Base-by-base conservation (phyloP, 2,329 filamentous ascomycete genomes). In the Aspergillus sp. region DNA sequence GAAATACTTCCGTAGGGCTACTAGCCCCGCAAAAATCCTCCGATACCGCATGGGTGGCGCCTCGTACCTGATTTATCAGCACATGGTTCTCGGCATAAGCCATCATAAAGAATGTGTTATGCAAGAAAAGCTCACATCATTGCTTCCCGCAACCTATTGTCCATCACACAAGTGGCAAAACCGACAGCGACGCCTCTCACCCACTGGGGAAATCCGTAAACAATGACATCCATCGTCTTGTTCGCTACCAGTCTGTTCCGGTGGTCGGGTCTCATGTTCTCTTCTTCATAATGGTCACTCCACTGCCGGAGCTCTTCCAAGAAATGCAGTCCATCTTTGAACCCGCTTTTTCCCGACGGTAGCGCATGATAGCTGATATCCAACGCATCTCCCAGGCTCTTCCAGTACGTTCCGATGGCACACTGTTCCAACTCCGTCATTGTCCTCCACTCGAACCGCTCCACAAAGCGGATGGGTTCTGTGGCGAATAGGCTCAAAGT, bases 371-470 rank as follows among this genome's bases (percentile, higher is more conserved):
- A 84, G 3, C 76, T 75, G 57, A 92, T 90, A 0, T 80, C 82
- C 86, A 92, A 88, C 60, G 86, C 84, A 66, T 91, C 87, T 3
- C 89, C 90, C 7, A 92, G 77, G 59, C 81, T 81, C 72, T 89
- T 90, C 89, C 89, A 92, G 69, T 89, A 86, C 0, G 84, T 86
- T 11, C 84, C 86, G 21, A 88, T 72, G 0, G 88, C 89, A 62
- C 87, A 90, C 5, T 79, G 71, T 72, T 93, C 90, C 77, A 92
- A 80, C 0, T 88, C 84, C 10, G 83, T 88, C 41, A 91, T 74
- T 5, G 77, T 52, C 2, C 90, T 83, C 89, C 90, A 94, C 70
- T 93, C 90, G 66, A 87, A 90, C 15, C 78, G 74, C 5, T 80
- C 73, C 21, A 89, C 82, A 79, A 89, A 92, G 27, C 83, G 79